Conservation (phyloP, 2,329 filamentous ascomycete genomes). For the Nemania sp. region DNA sequence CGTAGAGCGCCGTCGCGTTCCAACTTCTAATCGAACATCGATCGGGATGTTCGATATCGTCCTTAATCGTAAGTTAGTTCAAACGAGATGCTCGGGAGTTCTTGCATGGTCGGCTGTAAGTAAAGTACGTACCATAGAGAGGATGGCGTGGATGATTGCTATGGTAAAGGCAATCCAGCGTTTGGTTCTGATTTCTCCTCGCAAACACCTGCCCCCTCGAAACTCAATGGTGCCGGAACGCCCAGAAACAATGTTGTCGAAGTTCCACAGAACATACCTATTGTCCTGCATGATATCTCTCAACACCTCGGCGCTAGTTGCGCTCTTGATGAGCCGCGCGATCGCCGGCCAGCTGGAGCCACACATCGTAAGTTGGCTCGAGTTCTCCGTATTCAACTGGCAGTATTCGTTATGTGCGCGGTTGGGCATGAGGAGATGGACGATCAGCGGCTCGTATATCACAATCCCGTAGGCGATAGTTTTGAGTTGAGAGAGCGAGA, state of each 20-base stretch:
- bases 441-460: conserved; percentile 9
- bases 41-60: background rate
- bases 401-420: conserved; percentile 4
- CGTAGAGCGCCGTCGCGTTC: background rate
- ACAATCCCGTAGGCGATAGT: conserved; percentile 2
- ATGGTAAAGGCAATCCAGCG: background rate
- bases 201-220: background rate
- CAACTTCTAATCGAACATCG: background rate
- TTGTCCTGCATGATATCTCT: background rate
- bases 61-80: too few species aligned
- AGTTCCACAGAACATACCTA: background rate
- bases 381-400: background rate
- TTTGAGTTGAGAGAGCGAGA: conserved; percentile 2
- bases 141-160: background rate
- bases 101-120: too few species aligned
- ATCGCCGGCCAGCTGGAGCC: background rate
- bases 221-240: background rate
- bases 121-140: too few species aligned
- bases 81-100: too few species aligned
- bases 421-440: background rate
- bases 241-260: background rate
- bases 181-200: background rate
- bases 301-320: background rate
- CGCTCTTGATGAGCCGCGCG: background rate
- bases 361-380: background rate